A percentile compares a stretch with the other conserved stretches of the same genome.
Evolutionary conservation across 805 yeast genomes (phyloP).

Genomic region (Starmera dryadoides): DNA sequence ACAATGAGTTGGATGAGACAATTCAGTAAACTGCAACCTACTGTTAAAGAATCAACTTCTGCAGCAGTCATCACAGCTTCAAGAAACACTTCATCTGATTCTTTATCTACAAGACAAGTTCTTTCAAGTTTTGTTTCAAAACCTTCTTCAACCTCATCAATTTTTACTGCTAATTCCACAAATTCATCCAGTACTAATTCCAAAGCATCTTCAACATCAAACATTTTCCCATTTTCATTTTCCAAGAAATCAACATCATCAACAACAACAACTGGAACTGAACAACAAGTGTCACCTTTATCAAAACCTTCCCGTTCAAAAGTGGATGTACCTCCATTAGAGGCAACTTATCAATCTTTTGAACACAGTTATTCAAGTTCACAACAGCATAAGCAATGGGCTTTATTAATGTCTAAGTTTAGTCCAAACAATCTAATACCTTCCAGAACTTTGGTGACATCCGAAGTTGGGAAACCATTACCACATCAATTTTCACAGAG

Average conservation of each 20-base stretch:
- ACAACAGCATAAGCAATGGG: slow-evolving; percentile 9
- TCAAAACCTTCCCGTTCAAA: neutral
- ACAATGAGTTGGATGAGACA: slow-evolving; percentile 20
- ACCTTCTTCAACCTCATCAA: neutral
- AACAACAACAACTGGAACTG: neutral
- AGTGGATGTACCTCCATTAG: neutral
- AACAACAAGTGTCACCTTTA: neutral
- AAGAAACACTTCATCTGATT: slow-evolving; percentile 1
- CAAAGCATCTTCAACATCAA: neutral
- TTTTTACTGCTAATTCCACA: neutral
- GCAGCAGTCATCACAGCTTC: slow-evolving; percentile 3
- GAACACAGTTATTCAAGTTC: neutral
- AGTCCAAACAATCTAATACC: slow-evolving; percentile 6
- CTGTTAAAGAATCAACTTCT: too few relatives aligned
- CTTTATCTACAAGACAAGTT: neutral
- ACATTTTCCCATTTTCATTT: neutral
- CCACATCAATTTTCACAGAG: neutral
- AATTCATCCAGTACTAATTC: neutral
- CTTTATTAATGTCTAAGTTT: slow-evolving; percentile 9
- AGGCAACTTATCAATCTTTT: slow-evolving; percentile 1
- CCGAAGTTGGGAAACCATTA: slow-evolving; percentile 15
- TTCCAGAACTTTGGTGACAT: slow-evolving; percentile 9
- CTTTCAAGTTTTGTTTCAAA: neutral
- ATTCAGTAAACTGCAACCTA: slow-evolving; percentile 5
- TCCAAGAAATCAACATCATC: neutral